Evolutionary conservation across 176 grass and related monocot species (phyloP).

Genomic region (Dactylis glomerata): DNA sequence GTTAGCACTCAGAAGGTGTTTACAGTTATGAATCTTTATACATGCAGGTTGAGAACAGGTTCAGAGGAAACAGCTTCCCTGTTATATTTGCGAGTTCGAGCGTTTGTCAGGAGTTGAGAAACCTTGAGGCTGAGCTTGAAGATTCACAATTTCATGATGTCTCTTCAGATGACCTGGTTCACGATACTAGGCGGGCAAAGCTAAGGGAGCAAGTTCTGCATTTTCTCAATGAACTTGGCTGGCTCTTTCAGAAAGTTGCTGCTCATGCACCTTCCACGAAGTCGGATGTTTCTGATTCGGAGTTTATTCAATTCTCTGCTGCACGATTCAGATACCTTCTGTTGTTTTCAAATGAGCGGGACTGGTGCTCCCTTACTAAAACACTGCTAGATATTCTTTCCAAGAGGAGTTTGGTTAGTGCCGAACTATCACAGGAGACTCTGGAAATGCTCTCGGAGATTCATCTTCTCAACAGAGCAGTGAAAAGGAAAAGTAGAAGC

Average conservation of each 20-base stretch:
- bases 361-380: slow-evolving; percentile 82
- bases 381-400: slow-evolving; percentile 82
- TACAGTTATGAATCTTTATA: slow-evolving; percentile 36
- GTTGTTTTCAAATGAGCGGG: slow-evolving; percentile 77
- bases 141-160: slow-evolving; percentile 43
- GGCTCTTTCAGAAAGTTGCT: slow-evolving; percentile 86
- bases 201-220: slow-evolving; percentile 69
- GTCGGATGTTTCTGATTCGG: slow-evolving; percentile 30
- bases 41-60: slow-evolving; percentile 91
- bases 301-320: slow-evolving; percentile 60
- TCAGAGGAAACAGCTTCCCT: slow-evolving; percentile 95
- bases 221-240: slow-evolving; percentile 96
- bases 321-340: slow-evolving; percentile 74
- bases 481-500: slow-evolving; percentile 74
- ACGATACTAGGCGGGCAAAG: slow-evolving; percentile 23
- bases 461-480: slow-evolving; percentile 83
- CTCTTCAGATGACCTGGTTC: slow-evolving; percentile 55
- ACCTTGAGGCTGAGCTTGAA: slow-evolving; percentile 77
- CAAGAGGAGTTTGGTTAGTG: slow-evolving; percentile 59
- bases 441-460: slow-evolving; percentile 75
- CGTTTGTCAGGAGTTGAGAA: slow-evolving; percentile 78
- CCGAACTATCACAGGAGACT: slow-evolving; percentile 60
- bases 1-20: slow-evolving; percentile 17
- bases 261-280: slow-evolving; percentile 4
- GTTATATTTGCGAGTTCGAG: slow-evolving; percentile 72